Conservation (phyloP, 2,329 filamentous ascomycete genomes). For the Colletotrichum lupini region DNA sequence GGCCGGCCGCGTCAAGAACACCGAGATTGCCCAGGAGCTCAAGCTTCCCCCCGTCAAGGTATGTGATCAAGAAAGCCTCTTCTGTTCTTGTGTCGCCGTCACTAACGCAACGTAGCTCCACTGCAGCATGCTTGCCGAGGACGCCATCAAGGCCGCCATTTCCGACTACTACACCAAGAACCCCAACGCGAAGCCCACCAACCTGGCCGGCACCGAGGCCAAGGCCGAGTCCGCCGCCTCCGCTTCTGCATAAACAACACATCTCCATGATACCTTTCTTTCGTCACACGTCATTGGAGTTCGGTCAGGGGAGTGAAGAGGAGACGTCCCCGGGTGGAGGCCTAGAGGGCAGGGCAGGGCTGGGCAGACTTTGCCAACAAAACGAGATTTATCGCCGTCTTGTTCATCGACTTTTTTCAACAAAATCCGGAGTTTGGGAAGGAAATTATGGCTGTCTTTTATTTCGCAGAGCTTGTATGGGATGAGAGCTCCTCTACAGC, state of each 20-base stretch:
- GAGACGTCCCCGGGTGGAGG: neutral
- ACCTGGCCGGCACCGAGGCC: constrained; percentile 79
- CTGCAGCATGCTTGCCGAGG: constrained; percentile 92
- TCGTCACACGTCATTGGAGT: constrained; percentile 16
- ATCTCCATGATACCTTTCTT: neutral
- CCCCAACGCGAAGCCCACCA: constrained; percentile 76
- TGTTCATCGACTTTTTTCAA: constrained; percentile 9
- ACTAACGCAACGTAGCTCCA: constrained; percentile 70
- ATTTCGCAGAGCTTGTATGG: constrained; percentile 13
- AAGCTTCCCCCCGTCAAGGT: constrained; percentile 91
- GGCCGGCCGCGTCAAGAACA: constrained; percentile 92
- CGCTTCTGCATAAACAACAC: constrained; percentile 13
- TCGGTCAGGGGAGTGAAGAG: constrained; percentile 3
- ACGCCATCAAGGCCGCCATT: constrained; percentile 91
- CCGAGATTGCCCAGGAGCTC: constrained; percentile 97
- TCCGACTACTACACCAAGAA: constrained; percentile 93
- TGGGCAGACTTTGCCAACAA: neutral
- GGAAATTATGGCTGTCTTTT: neutral
- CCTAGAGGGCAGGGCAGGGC: neutral
- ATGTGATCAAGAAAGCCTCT: constrained; percentile 34
- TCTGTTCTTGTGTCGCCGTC: neutral
- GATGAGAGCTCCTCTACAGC: constrained; percentile 5
- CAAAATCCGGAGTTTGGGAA: constrained; percentile 25
- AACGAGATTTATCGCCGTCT: neutral
- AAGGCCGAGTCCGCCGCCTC: constrained; percentile 56